Percentiles rank a stretch among this genome's conserved stretches.
Evolutionary conservation across 2,329 filamentous ascomycete species (phyloP).

Genomic region (Plenodomus biglobosus): DNA sequence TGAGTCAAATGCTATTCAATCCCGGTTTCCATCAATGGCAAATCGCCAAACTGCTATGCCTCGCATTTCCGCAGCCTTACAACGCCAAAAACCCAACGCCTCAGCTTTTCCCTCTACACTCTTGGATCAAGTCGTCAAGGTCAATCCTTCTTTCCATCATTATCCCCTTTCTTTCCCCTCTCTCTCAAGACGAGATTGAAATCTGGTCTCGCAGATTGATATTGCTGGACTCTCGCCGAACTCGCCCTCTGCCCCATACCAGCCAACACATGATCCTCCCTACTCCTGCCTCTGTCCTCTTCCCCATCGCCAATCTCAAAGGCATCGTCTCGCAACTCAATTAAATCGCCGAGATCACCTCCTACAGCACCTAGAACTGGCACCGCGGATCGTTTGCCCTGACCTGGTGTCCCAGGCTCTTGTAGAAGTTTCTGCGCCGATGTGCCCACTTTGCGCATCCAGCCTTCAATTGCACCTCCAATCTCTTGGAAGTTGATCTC

Average conservation of each 20-base stretch:
- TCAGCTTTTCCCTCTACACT: background rate
- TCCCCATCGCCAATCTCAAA: conserved; percentile 47
- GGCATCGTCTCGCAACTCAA: conserved; percentile 67
- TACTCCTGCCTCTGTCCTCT: conserved; percentile 29
- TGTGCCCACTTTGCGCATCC: conserved; percentile 79
- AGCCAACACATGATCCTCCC: conserved; percentile 14
- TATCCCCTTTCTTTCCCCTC: conserved; percentile 25
- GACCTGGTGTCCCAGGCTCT: conserved; percentile 35
- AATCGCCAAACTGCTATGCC: conserved; percentile 2
- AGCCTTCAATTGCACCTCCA: conserved; percentile 83
- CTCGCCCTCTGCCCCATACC: conserved; percentile 20
- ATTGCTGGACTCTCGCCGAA: conserved; percentile 22
- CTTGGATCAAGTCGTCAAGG: conserved; percentile 1
- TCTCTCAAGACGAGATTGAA: conserved; percentile 35
- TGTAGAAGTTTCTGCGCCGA: conserved; percentile 53
- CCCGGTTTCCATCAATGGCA: background rate
- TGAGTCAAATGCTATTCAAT: background rate
- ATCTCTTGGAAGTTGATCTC: conserved; percentile 71
- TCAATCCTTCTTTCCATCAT: conserved; percentile 36
- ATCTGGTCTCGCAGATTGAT: conserved; percentile 36
- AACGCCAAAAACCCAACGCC: conserved; percentile 8
- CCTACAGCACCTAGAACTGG: conserved; percentile 46
- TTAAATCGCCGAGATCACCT: conserved; percentile 63
- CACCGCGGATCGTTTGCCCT: conserved; percentile 33
- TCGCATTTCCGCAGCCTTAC: conserved; percentile 5